These are phyloP conservation scores for Sonneratia caseolaris DNA, from an alignment of 345 rosid species.

Conservation along the genomic window DNA sequence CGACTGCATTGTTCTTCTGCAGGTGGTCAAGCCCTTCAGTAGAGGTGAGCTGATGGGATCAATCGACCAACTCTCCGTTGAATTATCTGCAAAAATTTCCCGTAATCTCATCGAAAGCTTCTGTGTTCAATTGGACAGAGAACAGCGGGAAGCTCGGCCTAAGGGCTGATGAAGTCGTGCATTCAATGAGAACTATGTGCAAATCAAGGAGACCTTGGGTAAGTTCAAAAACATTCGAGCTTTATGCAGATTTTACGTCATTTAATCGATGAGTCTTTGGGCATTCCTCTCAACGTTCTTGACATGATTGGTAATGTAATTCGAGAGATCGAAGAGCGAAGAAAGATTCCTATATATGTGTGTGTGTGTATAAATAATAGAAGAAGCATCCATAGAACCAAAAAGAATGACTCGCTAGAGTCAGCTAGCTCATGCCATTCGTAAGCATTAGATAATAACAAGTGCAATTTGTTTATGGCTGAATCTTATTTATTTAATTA, in stretches of 20 bases:
- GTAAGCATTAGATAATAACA: too few relatives aligned
- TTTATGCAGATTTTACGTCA: neutral
- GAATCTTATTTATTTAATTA: too few relatives aligned
- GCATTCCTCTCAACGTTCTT: neutral
- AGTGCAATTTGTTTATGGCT: too few relatives aligned
- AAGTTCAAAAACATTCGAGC: conserved; percentile 14
- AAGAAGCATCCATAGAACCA: too few relatives aligned
- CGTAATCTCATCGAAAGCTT: neutral
- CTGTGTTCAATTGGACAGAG: conserved; percentile 21
- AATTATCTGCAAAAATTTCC: neutral
- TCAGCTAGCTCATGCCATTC: too few relatives aligned
- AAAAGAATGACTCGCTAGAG: too few relatives aligned
- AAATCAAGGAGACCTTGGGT: conserved; percentile 65
- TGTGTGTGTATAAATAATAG: too few relatives aligned
- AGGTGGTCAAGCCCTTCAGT: conserved; percentile 31
- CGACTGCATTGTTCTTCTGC: conserved; percentile 54
- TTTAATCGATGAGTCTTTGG: neutral
- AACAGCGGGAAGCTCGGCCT: conserved; percentile 26
- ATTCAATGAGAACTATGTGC: conserved; percentile 49
- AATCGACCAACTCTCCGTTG: neutral
- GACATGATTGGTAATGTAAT: neutral
- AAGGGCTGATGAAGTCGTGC: conserved; percentile 42
- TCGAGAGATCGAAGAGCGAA: neutral
- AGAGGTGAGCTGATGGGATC: conserved; percentile 23
- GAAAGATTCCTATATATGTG: neutral